These are phyloP conservation scores for Lepraria neglecta DNA, from an alignment of 495 filamentous ascomycete genomes.

Conservation along the genomic window DNA sequence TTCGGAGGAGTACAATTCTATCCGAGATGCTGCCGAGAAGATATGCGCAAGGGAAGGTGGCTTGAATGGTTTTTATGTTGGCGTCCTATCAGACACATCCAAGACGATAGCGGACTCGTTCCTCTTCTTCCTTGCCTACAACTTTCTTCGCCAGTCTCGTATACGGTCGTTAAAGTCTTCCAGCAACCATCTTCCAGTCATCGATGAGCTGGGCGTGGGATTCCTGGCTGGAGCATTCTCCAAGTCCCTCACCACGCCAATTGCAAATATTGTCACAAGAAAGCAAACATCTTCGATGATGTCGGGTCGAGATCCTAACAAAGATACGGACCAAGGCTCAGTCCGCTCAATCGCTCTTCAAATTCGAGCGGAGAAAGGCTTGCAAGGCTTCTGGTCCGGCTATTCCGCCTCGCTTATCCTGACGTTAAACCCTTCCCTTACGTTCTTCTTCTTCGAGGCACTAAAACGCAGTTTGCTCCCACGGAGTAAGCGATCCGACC, in stretches of 20 bases:
- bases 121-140: constrained; percentile 82
- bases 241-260: constrained; percentile 71
- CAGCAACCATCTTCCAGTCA: constrained; percentile 48
- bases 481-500: constrained; percentile 44
- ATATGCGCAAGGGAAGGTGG: constrained; percentile 71
- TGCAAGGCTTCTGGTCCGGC: constrained; percentile 81
- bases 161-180: constrained; percentile 43
- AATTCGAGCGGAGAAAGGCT: constrained; percentile 65
- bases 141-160: constrained; percentile 57
- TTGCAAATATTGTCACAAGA: constrained; percentile 76
- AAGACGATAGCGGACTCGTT: constrained; percentile 73
- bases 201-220: constrained; percentile 73
- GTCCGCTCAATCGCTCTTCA: constrained; percentile 55
- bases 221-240: constrained; percentile 71
- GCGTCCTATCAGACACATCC: constrained; percentile 61
- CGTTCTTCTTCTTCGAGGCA: constrained; percentile 73
- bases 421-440: constrained; percentile 80
- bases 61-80: constrained; percentile 65
- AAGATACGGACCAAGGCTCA: constrained; percentile 28
- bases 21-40: constrained; percentile 61
- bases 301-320: constrained; percentile 14
- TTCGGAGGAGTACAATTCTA: constrained; percentile 48
- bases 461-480: constrained; percentile 55
- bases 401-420: constrained; percentile 76
- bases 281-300: constrained; percentile 64